Base-by-base conservation (phyloP, 805 yeast species). In the Spencermartinsiella europaea region DNA sequence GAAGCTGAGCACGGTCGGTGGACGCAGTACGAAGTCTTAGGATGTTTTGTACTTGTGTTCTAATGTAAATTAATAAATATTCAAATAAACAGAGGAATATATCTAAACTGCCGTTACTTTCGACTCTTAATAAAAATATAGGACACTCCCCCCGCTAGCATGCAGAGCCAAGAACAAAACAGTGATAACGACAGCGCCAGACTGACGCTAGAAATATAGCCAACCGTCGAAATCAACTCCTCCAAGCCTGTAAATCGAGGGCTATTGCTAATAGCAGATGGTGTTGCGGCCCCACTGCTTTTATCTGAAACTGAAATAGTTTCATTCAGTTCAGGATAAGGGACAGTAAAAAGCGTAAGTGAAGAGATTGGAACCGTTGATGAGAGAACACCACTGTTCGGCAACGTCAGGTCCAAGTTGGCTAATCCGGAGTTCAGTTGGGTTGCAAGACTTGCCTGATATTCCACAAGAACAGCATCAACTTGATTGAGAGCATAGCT, bases 141-240 rank as follows among this genome's bases (percentile, higher is more conserved):
- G 33, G 31, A 21, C 8, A 21, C 19, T 1, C 46, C 45, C 2
- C 41, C 40, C 5, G 45, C 19, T 10, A 38, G 5, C 17, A 38
- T 7, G 4, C 28, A n/a, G 4, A 47, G 19, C 56, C 56, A 52
- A 5, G 36, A 22, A 12, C 42, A 25, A 10, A 51, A 36, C 3
- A 42, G n/a, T 14, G 40, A 31, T 12, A 51, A 19, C 10, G 47
- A 36, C 7, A 45, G 19, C 21, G 37, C 19, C 21, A 40, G 21
- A 34, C 39, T 36, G 28, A 45, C 20, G 37, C 16, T 21, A 15
- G 41, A 22, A 34, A 52, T 21, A 40, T 41, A 40, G 14, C 22
- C 22, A 21, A 44, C 21, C 22, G 28, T n/a, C 14, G 4, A 5
- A n/a, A 21, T 22, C 14, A 34, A 16, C 28, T 16, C 16, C 7